These are phyloP conservation scores for Pseudonectria buxi DNA, from an alignment of 2,329 filamentous ascomycete species.

Conservation along the genomic window DNA sequence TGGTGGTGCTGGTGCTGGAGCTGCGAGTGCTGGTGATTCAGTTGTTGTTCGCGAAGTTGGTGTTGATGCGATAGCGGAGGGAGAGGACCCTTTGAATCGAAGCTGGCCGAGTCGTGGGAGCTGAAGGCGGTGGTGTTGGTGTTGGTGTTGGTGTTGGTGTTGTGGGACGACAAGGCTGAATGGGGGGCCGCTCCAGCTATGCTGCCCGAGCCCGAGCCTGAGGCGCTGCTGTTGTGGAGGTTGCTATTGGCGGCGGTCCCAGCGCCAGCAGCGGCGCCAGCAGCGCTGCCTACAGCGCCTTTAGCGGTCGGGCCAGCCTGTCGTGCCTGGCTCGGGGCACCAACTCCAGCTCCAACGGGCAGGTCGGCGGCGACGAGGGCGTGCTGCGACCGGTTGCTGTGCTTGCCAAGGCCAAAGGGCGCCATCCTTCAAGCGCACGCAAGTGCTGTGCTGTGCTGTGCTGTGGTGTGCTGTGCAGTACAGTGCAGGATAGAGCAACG, in stretches of 20 bases:
- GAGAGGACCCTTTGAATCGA: constrained; percentile 26
- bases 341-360: constrained; percentile 24
- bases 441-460: too few species aligned
- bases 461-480: too few species aligned
- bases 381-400: constrained; percentile 52
- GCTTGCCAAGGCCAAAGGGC: constrained; percentile 47
- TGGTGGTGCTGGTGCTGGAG: constrained; percentile 13
- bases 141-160: constrained; percentile 25
- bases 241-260: constrained; percentile 19
- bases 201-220: too few species aligned
- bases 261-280: constrained; percentile 13
- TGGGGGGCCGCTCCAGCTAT: constrained; percentile 26
- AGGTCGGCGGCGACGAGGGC: constrained; percentile 40
- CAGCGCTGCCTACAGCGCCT: constrained; percentile 18
- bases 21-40: constrained; percentile 8
- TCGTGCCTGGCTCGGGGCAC: too few species aligned
- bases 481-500: too few species aligned
- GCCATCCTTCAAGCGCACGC: constrained; percentile 39
- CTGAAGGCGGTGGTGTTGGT: constrained; percentile 31
- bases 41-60: constrained; percentile 23
- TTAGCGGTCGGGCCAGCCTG: constrained; percentile 11
- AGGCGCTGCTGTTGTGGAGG: constrained; percentile 14
- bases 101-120: constrained; percentile 38
- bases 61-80: constrained; percentile 23
- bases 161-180: constrained; percentile 41